Evolutionary conservation across 768 basidiomycete genomes (phyloP), one percentile per base, ranked within the genome.

Genomic region (Podaxis pistillaris): DNA sequence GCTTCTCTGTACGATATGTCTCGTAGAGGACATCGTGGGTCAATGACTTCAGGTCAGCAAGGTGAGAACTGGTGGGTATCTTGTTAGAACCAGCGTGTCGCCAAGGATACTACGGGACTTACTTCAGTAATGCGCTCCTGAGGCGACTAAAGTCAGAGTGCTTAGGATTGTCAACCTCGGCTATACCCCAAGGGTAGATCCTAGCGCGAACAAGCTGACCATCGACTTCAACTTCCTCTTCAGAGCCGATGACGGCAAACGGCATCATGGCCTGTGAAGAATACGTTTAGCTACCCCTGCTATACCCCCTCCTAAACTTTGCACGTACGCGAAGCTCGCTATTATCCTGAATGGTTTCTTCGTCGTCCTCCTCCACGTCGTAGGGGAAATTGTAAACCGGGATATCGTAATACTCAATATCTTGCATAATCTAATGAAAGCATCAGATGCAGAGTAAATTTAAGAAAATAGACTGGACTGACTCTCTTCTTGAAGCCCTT

Each of bases 321-420:
- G 62, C 37, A 74, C 85, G 64, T 71, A 93, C 93, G 58, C 96
- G 83, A 58, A 99, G 87, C 75, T 98, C 96, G 69, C 91, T 91
- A 78, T 98, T 99, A 74, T 99, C 97, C 70, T 90, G 88, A 63
- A 99, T 93, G 3, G 97, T 99, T 70, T 98, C 97, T 71, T 98
- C 96, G 71, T 99, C 97, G 71, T 99, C 97, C 75, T 99, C 97
- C 75, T 99, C 97, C 6, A 96, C 89, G 68, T 98, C 97, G 73
- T 98, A 99, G 0, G 97, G 97, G 84, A 99, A 99, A 80, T 98
- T 98, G 83, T 98, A 98, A 44, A 98, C 90, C 4, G 97, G 97
- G 68, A 99, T 98, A 67, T 91, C 90, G 71, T 98, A 98, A 80
- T 98, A 86, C 70, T 98, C 96, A 68, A 99, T 99, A 73, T 99